Base-by-base conservation (phyloP, 805 yeast species). In the Wickerhamomyces mucosus region DNA sequence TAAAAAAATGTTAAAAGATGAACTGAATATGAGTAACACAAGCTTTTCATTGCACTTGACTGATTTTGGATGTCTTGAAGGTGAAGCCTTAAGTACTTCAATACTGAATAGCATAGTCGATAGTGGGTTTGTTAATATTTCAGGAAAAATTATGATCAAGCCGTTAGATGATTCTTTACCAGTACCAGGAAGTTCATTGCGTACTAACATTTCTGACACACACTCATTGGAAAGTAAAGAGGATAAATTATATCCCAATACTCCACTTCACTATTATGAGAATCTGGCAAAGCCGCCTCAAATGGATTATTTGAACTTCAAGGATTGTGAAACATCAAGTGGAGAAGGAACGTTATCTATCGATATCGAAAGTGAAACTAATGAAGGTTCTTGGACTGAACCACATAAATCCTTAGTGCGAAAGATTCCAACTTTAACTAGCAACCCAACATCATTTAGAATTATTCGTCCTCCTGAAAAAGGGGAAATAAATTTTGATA, bases 401-500 rank as follows among this genome's bases (percentile, higher is more conserved):
- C 18, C 21, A 16, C 17, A 15, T 14, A 23, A 9, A 22, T 12
- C 32, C 16, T 22, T 26, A 14, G 6, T 13, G 10, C 26, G 16
- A 13, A 23, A 23, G 15, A 9, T 23, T 4, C 7, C 26, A 18
- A 14, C 24, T 12, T 17, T 12, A 13, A 15, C 12, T 16, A 22
- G 39, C 15, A 39, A 41, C 19, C 48, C 47, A 15, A 61, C 69
- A 26, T 61, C 84, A 0, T 83, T 84, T 50, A 65, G 78, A 36
- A 77, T 84, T 1, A 67, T 84, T 7, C 58, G 88, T 20, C 67
- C 66, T 8, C 69, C 72, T 16, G 73, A 69, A n/a, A 72, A 69
- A 11, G 61, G 69, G 21, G 94, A 81, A 45, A 83, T 83, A 38
- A 86, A 86, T 52, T 84, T 84, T 48, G 92, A 84, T 45, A 74